Evolutionary conservation across 306 rosid species (phyloP), one percentile per base, ranked within the genome.

Genomic region (Acmispon strigosus): DNA sequence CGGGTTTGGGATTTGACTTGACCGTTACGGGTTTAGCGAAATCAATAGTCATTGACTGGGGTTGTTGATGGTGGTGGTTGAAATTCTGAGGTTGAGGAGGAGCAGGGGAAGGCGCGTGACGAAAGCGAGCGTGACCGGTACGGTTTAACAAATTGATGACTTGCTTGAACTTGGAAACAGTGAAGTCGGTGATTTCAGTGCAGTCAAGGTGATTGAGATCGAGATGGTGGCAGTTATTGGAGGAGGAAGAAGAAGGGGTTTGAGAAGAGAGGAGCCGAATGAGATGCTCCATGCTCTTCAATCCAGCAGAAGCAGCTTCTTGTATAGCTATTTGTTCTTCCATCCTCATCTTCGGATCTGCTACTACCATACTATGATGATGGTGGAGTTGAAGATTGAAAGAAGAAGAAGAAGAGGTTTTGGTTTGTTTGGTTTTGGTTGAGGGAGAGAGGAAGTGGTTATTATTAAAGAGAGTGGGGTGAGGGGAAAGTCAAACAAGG

Each of bases 41-140:
- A 64, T 66, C 79, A 12, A 70, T 81, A 42, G 68, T 60, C 11
- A 39, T 20, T 1, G 62, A 61, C 52, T 58, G 74, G 4, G 71
- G 9, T 14, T 76, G 37, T 5, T 32, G 34, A 27, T 76, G 37
- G 11, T 4, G 56, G 19, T 14, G 56, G 3, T 15, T 14, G 37
- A 32, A 32, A 10, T 57, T 69, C 3, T 69, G 44, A 6, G 57
- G 12, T 17, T 17, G 72, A 44, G 78, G 34, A 0, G 2, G 27
- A 18, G 73, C 14, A 18, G 8, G 7, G 2, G 82, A 53, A 8
- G 98, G 93, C 1, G 90, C 86, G 4, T 96, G 96, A 22, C 98
- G 98, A 72, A 92, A 92, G 0, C 98, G 86, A 17, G 98, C 98
- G 50, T 90, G 98, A 1, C 98, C 96, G 52, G 93, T 88, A 24